Percentiles rank a stretch among this genome's conserved stretches.
phyloP scores from a whole-genome alignment of 306 rosid genomes.

The Cajanus cajan region DNA sequence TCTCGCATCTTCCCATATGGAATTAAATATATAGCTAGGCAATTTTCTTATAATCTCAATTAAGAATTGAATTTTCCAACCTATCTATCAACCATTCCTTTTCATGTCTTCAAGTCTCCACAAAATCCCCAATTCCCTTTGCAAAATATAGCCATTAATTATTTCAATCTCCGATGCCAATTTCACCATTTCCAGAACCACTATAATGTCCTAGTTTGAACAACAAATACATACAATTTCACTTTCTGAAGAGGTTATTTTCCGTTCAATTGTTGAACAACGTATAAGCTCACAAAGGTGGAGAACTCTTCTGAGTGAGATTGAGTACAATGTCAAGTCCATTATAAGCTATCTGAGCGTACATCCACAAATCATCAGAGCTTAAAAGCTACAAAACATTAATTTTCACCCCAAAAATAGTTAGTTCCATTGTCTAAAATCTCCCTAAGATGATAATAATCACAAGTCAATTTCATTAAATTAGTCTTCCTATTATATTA shows the following conservation, averaged over 20 bases:
- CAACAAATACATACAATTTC: too few species aligned
- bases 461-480: not conserved
- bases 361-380: conserved; percentile 91
- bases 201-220: too few species aligned
- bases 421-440: not conserved
- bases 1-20: too few species aligned
- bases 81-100: not conserved
- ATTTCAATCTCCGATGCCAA: too few species aligned
- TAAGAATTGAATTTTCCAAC: too few species aligned
- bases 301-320: conserved; percentile 43
- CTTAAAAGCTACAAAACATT: conserved; percentile 54
- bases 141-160: too few species aligned
- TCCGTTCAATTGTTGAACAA: too few species aligned
- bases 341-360: conserved; percentile 82
- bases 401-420: not conserved
- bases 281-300: not conserved
- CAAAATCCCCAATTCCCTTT: too few species aligned
- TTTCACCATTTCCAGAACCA: too few species aligned
- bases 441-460: not conserved
- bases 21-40: too few species aligned
- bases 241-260: too few species aligned
- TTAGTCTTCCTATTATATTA: not conserved
- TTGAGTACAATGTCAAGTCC: conserved; percentile 67
- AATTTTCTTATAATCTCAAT: too few species aligned
- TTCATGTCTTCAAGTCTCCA: not conserved